These are phyloP conservation scores for Camelina laxa DNA, from an alignment of 345 rosid genomes.

Conservation along the genomic window DNA sequence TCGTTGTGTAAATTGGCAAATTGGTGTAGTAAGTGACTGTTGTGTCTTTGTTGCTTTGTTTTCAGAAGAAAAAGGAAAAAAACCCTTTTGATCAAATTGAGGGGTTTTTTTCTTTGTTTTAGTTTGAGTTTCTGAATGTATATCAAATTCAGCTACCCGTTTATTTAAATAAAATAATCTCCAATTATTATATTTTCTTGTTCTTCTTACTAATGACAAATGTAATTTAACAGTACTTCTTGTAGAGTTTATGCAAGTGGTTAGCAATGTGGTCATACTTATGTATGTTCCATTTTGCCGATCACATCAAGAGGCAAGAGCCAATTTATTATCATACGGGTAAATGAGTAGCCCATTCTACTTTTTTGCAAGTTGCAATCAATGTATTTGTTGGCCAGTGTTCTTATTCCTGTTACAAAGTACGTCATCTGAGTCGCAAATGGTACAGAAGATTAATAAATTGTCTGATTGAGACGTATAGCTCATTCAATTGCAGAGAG, in stretches of 20 bases:
- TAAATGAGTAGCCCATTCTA: not conserved
- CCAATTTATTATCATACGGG: too few relatives aligned
- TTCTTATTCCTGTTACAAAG: not conserved
- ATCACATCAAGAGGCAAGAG: too few relatives aligned
- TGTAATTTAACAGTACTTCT: not conserved
- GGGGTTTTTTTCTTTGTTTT: conserved; percentile 55
- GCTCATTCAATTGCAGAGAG: not conserved
- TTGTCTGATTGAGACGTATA: not conserved
- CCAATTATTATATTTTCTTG: conserved; percentile 1
- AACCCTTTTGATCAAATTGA: conserved; percentile 47
- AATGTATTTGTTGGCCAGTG: not conserved
- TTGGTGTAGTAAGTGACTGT: conserved; percentile 63
- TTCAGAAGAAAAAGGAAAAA: conserved; percentile 56
- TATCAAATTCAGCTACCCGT: conserved; percentile 66
- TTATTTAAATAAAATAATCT: conserved; percentile 54
- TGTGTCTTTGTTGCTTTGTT: conserved; percentile 46
- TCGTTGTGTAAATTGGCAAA: conserved; percentile 68
- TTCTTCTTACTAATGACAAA: conserved; percentile 3
- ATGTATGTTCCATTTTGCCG: too few relatives aligned
- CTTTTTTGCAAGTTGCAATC: not conserved
- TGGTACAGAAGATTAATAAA: not conserved
- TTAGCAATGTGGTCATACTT: too few relatives aligned
- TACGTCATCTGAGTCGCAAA: not conserved
- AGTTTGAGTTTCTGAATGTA: conserved; percentile 59
- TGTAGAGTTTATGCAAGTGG: not conserved